A percentile compares a stretch with the other conserved stretches of the same genome.
phyloP scores from a whole-genome alignment of 805 yeast species.

The Yarrowia divulgata region DNA sequence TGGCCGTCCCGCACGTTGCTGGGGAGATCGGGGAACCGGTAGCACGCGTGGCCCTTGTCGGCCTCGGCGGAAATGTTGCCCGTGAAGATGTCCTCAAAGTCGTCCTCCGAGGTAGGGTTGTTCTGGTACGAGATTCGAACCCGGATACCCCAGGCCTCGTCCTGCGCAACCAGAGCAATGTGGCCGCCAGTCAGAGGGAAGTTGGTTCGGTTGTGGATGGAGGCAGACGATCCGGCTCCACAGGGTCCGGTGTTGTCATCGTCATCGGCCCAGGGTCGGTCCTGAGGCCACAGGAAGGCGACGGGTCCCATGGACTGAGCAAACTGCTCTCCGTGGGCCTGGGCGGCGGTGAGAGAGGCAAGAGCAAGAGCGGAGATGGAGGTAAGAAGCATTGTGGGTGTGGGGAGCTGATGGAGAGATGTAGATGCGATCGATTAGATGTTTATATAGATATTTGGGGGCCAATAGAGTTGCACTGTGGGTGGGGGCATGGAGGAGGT shows the following conservation, averaged over 20 bases:
- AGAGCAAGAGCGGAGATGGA: conserved; percentile 38
- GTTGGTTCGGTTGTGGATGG: conserved; percentile 53
- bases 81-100: conserved; percentile 52
- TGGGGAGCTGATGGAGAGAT: not conserved
- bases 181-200: conserved; percentile 59
- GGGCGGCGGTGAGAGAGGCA: conserved; percentile 38
- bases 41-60: conserved; percentile 58
- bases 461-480: not conserved
- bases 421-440: conserved; percentile 17
- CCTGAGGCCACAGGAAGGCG: conserved; percentile 54
- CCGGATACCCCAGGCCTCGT: conserved; percentile 53
- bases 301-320: conserved; percentile 54
- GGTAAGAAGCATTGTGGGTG: conserved; percentile 31
- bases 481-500: too few species aligned
- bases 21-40: conserved; percentile 56
- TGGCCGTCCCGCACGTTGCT: conserved; percentile 52
- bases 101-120: conserved; percentile 53
- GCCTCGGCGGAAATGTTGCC: conserved; percentile 51
- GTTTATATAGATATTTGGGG: conserved; percentile 7
- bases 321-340: conserved; percentile 51
- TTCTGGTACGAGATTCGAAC: conserved; percentile 54
- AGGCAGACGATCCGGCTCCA: conserved; percentile 52
- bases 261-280: conserved; percentile 58
- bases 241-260: conserved; percentile 58
- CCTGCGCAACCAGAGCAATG: conserved; percentile 56